These are phyloP conservation scores for Protea cynaroides DNA, from an alignment of 164 flowering plant species.

Conservation along the genomic window DNA sequence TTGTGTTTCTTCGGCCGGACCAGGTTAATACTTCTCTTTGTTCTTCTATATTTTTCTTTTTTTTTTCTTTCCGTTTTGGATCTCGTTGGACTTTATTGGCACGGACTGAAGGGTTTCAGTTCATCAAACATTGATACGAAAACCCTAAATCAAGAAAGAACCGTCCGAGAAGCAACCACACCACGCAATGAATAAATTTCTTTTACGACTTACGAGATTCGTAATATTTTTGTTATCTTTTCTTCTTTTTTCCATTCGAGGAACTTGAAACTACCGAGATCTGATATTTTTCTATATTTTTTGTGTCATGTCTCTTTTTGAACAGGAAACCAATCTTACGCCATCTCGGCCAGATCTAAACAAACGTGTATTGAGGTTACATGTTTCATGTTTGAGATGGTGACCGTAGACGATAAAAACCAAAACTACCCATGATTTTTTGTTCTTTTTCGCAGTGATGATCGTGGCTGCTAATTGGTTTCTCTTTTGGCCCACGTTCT, in stretches of 20 bases:
- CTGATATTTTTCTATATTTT: constrained; percentile 18
- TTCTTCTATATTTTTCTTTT: too few species aligned
- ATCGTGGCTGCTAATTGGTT: too few species aligned
- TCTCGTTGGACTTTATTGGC: too few species aligned
- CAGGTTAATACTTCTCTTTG: constrained; percentile 41
- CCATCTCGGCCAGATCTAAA: not conserved
- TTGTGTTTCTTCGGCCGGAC: constrained; percentile 75
- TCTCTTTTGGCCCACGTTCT: too few species aligned
- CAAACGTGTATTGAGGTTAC: constrained; percentile 13
- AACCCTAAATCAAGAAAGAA: too few species aligned
- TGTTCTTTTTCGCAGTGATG: too few species aligned
- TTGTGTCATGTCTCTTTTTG: constrained; percentile 6
- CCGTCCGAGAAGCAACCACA: too few species aligned
- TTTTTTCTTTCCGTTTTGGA: not conserved
- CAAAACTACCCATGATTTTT: not conserved
- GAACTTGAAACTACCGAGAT: constrained; percentile 1
- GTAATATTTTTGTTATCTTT: not conserved
- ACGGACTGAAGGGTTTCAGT: too few species aligned
- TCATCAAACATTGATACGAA: too few species aligned
- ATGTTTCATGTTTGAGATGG: constrained; percentile 7
- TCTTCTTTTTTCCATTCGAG: not conserved
- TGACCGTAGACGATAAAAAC: not conserved
- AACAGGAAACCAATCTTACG: constrained; percentile 23
- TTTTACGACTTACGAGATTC: too few species aligned
- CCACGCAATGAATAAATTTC: too few species aligned